Percentiles rank a stretch among this genome's conserved stretches.
Conservation (phyloP, 345 rosid species). For the Eutrema japonicum region DNA sequence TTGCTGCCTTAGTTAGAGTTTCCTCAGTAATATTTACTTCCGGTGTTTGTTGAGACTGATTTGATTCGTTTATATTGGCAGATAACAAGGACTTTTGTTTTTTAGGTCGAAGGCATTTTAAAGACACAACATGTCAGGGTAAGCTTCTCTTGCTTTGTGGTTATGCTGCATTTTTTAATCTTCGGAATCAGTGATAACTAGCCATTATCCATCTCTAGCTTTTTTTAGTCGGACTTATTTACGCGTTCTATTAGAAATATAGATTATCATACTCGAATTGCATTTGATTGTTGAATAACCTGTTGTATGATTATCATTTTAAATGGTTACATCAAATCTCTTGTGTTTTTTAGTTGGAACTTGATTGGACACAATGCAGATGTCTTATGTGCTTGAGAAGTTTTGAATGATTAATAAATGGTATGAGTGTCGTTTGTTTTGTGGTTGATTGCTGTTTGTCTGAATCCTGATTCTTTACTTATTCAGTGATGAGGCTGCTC, state of each 20-base stretch:
- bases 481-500: constrained; percentile 71
- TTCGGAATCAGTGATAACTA: not conserved
- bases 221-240: no score
- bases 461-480: not conserved
- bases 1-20: not conserved
- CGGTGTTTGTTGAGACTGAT: constrained; percentile 12
- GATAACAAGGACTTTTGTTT: constrained; percentile 13
- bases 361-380: not conserved
- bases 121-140: constrained; percentile 43
- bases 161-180: not conserved
- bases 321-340: no score
- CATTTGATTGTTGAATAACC: not conserved
- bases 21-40: not conserved
- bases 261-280: not conserved
- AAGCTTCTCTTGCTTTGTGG: constrained; percentile 14
- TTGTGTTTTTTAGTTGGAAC: not conserved
- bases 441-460: not conserved
- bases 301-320: not conserved
- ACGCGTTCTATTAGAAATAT: not conserved
- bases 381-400: not conserved
- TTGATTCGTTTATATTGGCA: constrained; percentile 10
- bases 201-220: not conserved
- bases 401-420: not conserved
- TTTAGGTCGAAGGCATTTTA: not conserved
- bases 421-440: not conserved